These are phyloP conservation scores for Immersiella caudata DNA, from an alignment of 495 filamentous ascomycete genomes.

Conservation along the genomic window DNA sequence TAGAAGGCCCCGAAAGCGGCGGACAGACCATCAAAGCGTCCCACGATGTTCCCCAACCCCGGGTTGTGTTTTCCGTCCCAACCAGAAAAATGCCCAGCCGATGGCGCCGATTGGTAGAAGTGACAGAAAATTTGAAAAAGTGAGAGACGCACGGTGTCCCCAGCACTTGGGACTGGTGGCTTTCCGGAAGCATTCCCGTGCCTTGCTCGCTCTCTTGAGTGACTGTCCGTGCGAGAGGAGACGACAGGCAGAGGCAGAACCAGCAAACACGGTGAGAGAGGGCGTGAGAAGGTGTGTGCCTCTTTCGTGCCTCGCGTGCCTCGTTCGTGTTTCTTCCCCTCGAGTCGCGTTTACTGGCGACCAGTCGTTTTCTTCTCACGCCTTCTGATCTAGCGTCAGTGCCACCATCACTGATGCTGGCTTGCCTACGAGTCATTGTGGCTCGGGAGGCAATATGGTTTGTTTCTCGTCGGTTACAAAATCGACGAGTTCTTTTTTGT, in stretches of 20 bases:
- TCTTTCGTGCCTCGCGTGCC: not conserved
- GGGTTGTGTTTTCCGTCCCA: not conserved
- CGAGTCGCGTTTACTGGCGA: not conserved
- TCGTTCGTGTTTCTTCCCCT: not conserved
- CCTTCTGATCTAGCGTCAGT: not conserved
- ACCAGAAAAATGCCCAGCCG: not conserved
- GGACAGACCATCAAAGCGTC: not conserved
- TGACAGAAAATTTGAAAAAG: not conserved
- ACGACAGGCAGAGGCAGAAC: no score
- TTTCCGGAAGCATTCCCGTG: not conserved
- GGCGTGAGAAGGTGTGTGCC: not conserved
- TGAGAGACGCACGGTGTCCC: not conserved
- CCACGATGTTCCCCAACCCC: not conserved
- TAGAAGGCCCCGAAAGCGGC: not conserved
- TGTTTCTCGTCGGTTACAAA: not conserved
- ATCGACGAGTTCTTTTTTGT: not conserved
- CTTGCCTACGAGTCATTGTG: not conserved
- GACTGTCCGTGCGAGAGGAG: not conserved
- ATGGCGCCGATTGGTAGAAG: not conserved
- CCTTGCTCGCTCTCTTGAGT: not conserved
- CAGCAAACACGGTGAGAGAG: not conserved
- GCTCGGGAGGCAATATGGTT: not conserved
- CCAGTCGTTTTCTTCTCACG: not conserved
- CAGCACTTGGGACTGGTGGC: not conserved
- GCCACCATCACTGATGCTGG: not conserved